phyloP scores from a whole-genome alignment of 2,329 filamentous ascomycete genomes.

The Zasmidium citrigriseum region DNA sequence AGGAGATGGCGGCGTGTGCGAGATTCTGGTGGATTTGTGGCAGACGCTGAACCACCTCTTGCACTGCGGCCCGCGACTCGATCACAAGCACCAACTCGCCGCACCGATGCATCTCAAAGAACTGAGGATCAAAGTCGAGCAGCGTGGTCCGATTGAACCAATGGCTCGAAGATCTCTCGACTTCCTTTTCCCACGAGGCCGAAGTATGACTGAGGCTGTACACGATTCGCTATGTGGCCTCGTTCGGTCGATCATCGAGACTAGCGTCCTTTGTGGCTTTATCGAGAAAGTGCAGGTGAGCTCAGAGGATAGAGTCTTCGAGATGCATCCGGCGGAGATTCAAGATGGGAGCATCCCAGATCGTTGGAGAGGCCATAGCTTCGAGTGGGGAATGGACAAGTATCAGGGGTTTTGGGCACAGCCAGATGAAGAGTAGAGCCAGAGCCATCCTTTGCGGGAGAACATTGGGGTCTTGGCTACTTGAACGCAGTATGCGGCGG shows the following conservation, averaged over 20 bases:
- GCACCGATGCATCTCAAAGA: conserved; percentile 17
- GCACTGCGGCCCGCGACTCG: conserved; percentile 22
- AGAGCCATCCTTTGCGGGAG: too few species aligned
- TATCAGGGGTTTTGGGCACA: too few species aligned
- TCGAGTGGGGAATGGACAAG: conserved; percentile 20
- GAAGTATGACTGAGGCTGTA: too few species aligned
- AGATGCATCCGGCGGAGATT: conserved; percentile 11
- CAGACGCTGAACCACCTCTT: conserved; percentile 25
- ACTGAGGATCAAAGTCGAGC: conserved; percentile 17
- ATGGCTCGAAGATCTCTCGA: too few species aligned
- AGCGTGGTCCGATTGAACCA: background rate
- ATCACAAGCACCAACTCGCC: conserved; percentile 8
- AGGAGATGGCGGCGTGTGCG: conserved; percentile 19
- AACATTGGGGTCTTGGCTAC: too few species aligned
- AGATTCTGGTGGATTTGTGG: conserved; percentile 17
- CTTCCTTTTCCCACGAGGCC: too few species aligned
- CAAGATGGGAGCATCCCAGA: conserved; percentile 18
- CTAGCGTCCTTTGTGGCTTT: conserved; percentile 17
- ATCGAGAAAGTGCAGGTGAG: conserved; percentile 18
- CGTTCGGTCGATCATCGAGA: conserved; percentile 16
- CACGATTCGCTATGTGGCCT: conserved; percentile 19
- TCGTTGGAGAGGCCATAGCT: conserved; percentile 23
- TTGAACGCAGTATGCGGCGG: too few species aligned
- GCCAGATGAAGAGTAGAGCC: background rate
- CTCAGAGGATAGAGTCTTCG: conserved; percentile 10